phyloP scores from a whole-genome alignment of 371 early-diverging fungal genomes.

The Mortierella sp. region DNA sequence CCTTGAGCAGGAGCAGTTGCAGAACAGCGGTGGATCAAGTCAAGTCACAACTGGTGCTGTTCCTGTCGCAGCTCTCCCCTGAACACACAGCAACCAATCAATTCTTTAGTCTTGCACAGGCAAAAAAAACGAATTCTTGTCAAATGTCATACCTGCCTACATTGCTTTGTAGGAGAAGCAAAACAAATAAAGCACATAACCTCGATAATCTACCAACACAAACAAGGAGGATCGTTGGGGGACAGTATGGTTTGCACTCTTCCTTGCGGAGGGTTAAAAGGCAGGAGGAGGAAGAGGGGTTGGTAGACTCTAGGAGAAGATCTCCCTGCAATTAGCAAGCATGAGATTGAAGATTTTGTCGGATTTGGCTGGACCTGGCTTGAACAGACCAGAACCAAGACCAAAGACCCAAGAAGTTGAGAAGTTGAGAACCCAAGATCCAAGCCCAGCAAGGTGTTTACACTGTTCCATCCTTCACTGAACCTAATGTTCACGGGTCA shows the following conservation, averaged over 20 bases:
- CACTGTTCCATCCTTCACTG: too few species aligned
- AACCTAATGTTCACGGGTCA: too few species aligned
- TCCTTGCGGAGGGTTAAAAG: neutral
- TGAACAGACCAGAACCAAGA: neutral
- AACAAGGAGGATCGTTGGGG: too few species aligned
- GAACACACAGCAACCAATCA: neutral
- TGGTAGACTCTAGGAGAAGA: neutral
- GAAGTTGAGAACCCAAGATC: too few species aligned
- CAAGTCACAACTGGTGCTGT: slow-evolving; percentile 11
- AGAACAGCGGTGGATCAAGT: slow-evolving; percentile 26
- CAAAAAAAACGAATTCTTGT: neutral
- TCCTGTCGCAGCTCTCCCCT: slow-evolving; percentile 13
- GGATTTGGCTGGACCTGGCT: neutral
- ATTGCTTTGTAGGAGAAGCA: neutral
- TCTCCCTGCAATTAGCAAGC: neutral
- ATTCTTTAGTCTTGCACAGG: neutral
- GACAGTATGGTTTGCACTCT: neutral
- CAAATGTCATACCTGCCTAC: neutral
- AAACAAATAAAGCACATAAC: neutral
- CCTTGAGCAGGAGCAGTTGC: slow-evolving; percentile 24
- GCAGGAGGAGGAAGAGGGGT: neutral
- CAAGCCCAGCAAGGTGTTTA: too few species aligned
- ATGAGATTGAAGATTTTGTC: neutral
- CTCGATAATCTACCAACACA: neutral
- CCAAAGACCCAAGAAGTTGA: too few species aligned